A percentile compares a stretch with the other conserved stretches of the same genome.
Conservation (phyloP, 805 yeast species). For the Yueomyces sinensis region DNA sequence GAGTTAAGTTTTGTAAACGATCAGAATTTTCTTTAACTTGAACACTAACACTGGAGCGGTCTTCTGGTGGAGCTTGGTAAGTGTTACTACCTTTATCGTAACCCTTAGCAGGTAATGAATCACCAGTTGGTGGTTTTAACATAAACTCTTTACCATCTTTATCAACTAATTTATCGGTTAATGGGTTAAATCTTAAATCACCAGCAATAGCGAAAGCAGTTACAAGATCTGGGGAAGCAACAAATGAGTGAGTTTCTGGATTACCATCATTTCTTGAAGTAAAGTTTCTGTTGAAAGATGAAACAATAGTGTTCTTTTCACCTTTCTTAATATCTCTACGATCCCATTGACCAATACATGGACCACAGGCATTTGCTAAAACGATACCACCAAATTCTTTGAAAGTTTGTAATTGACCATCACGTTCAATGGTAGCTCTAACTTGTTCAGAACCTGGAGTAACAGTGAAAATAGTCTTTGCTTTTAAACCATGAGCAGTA, state of each 20-base stretch:
- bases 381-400: conserved; percentile 83
- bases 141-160: conserved; percentile 83
- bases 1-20: conserved; percentile 88
- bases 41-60: conserved; percentile 64
- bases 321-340: conserved; percentile 86
- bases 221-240: conserved; percentile 92
- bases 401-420: conserved; percentile 74
- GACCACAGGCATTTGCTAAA: conserved; percentile 97
- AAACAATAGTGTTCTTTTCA: conserved; percentile 91
- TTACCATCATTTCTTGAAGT: conserved; percentile 97
- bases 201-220: conserved; percentile 95
- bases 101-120: conserved; percentile 80
- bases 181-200: conserved; percentile 91
- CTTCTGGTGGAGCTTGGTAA: conserved; percentile 93
- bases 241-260: conserved; percentile 93
- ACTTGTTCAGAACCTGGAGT: conserved; percentile 98
- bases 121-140: conserved; percentile 79
- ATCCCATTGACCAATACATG: conserved; percentile 99
- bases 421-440: conserved; percentile 95
- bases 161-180: conserved; percentile 79
- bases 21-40: conserved; percentile 80
- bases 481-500: conserved; percentile 75
- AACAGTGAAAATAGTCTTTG: conserved; percentile 84
- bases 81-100: conserved; percentile 91
- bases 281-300: conserved; percentile 97